Percentiles rank a stretch among this genome's conserved stretches.
Conservation (phyloP, 2,329 filamentous ascomycete genomes). For the Bisporella sp. region DNA sequence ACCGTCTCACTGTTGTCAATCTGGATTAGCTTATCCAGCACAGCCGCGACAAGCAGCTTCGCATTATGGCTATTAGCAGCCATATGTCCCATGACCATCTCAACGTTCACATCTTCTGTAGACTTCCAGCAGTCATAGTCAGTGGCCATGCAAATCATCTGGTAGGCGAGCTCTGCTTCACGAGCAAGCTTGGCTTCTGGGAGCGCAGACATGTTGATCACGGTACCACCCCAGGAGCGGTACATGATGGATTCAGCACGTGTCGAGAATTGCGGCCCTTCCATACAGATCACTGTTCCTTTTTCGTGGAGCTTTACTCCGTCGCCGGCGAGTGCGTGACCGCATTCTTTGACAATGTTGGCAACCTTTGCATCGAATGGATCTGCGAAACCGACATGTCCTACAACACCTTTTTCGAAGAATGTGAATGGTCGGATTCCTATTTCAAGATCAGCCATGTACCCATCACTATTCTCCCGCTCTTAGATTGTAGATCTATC, state of each 20-base stretch:
- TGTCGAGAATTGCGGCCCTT: conserved; percentile 97
- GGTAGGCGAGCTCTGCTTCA: conserved; percentile 93
- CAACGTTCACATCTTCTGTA: conserved; percentile 78
- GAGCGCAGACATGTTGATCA: conserved; percentile 97
- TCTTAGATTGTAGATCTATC: no score
- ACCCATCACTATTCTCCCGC: not conserved
- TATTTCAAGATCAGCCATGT: conserved; percentile 5
- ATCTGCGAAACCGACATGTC: conserved; percentile 91
- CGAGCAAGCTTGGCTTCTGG: conserved; percentile 94
- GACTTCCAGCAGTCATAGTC: conserved; percentile 99
- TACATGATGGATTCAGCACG: conserved; percentile 95
- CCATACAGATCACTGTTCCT: conserved; percentile 90
- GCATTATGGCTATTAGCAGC: conserved; percentile 87
- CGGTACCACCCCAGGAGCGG: conserved; percentile 83
- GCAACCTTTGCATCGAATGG: conserved; percentile 81
- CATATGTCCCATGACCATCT: conserved; percentile 98
- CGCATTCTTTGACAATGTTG: conserved; percentile 70
- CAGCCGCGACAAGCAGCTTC: conserved; percentile 73
- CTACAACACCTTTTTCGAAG: conserved; percentile 87
- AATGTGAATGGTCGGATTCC: conserved; percentile 87
- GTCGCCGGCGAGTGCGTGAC: conserved; percentile 69
- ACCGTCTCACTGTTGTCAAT: conserved; percentile 71
- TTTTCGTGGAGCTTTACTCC: conserved; percentile 77
- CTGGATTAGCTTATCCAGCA: conserved; percentile 78
- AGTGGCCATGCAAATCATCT: conserved; percentile 99